Evolutionary conservation across 352 stramenopile genomes (phyloP).

Genomic region (Lagenidium giganteum): DNA sequence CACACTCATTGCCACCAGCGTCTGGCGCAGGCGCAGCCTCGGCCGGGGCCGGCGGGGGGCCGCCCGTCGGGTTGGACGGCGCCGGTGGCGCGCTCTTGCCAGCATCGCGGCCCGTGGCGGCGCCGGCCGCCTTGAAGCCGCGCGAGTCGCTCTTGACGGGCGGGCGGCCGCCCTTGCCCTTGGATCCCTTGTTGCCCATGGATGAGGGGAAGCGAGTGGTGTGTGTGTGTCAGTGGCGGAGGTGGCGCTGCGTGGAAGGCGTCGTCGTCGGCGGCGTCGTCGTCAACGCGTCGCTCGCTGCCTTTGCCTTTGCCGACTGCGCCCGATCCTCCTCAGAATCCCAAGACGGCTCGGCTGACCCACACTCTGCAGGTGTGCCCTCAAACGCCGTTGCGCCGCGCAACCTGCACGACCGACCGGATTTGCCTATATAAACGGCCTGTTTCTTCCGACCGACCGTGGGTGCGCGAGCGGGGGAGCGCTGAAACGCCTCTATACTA

Average conservation of each 20-base stretch:
- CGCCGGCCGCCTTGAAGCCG: conserved; percentile 59
- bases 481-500: background rate
- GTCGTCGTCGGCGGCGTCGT: background rate
- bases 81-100: conserved; percentile 71
- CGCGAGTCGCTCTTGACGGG: conserved; percentile 83
- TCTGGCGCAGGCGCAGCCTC: conserved; percentile 13
- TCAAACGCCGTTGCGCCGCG: too few relatives aligned
- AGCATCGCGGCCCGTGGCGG: conserved; percentile 47
- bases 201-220: conserved; percentile 3
- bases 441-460: conserved; percentile 12
- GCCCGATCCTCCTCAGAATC: background rate
- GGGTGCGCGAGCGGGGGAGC: too few relatives aligned
- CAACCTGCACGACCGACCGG: conserved; percentile 22
- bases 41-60: conserved; percentile 5
- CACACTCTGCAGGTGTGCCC: too few relatives aligned
- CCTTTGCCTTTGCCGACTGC: conserved; percentile 6
- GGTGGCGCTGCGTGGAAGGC: background rate
- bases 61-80: conserved; percentile 28
- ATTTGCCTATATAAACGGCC: background rate
- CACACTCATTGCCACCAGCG: too few relatives aligned
- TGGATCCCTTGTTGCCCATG: conserved; percentile 86
- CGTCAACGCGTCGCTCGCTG: conserved; percentile 1
- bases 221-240: background rate
- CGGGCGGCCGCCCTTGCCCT: conserved; percentile 58
- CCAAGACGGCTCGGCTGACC: conserved; percentile 7